Evolutionary conservation across 805 yeast genomes (phyloP).

Genomic region (Candida xyloterini): DNA sequence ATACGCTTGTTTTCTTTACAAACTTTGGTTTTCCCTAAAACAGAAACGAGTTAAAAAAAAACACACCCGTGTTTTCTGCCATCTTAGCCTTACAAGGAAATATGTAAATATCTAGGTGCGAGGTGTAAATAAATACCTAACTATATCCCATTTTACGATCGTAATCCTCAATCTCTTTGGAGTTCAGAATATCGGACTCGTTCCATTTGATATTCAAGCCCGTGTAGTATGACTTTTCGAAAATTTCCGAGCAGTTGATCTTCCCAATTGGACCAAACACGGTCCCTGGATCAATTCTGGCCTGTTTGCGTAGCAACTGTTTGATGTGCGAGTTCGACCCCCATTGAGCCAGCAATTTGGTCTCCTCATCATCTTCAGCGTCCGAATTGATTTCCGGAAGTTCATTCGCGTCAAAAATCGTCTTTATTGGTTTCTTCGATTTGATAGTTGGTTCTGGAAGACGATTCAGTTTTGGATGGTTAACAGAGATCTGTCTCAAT

Average conservation of each 20-base stretch:
- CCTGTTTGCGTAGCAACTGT: conserved; percentile 21
- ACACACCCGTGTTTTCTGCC: conserved; percentile 21
- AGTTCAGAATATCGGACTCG: conserved; percentile 22
- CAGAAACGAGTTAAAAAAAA: conserved; percentile 15
- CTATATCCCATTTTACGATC: conserved; percentile 30
- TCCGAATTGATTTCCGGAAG: conserved; percentile 27
- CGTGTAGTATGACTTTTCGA: conserved; percentile 22
- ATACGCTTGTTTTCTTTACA: conserved; percentile 17
- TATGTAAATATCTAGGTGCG: conserved; percentile 20
- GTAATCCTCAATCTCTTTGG: conserved; percentile 26
- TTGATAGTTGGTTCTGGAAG: conserved; percentile 4
- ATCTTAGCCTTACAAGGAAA: conserved; percentile 22
- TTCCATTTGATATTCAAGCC: conserved; percentile 28
- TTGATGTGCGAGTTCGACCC: conserved; percentile 18
- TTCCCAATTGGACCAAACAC: conserved; percentile 27
- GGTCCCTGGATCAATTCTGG: conserved; percentile 22
- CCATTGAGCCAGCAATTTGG: conserved; percentile 26
- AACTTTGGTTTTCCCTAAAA: conserved; percentile 19
- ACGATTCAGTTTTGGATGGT: conserved; percentile 19
- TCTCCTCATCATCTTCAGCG: conserved; percentile 20
- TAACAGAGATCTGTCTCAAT: conserved; percentile 17
- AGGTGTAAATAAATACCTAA: conserved; percentile 12
- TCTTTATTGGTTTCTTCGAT: neutral
- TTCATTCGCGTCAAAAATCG: conserved; percentile 6
- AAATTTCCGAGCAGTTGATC: conserved; percentile 25